A percentile compares a stretch with the other conserved stretches of the same genome.
Conservation (phyloP, 495 filamentous ascomycete species). For the Hypoxylon fragiforme region DNA sequence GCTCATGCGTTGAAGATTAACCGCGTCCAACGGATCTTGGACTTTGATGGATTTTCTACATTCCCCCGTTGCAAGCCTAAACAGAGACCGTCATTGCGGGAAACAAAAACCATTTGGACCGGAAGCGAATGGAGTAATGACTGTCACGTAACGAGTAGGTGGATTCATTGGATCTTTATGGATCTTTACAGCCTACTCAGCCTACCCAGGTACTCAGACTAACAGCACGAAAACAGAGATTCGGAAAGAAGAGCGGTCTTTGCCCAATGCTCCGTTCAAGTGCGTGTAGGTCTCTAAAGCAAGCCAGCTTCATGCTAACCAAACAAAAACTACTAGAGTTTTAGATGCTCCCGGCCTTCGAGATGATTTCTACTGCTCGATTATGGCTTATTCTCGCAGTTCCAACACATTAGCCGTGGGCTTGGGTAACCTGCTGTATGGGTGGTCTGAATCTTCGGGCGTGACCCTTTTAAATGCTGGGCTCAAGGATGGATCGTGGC, state of each 20-base stretch:
- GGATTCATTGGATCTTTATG: neutral
- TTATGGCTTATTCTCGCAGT: constrained; percentile 79
- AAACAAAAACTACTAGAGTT: constrained; percentile 58
- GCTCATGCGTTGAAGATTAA: constrained; percentile 87
- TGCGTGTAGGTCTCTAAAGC: constrained; percentile 43
- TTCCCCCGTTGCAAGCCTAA: constrained; percentile 33
- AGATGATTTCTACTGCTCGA: constrained; percentile 95
- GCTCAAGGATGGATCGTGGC: constrained; percentile 44
- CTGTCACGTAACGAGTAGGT: constrained; percentile 55
- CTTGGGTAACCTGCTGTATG: constrained; percentile 75
- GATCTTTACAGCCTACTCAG: no score
- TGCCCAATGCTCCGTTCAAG: constrained; percentile 79
- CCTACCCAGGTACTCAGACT: no score
- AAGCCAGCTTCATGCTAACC: constrained; percentile 1
- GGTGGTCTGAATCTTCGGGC: constrained; percentile 76
- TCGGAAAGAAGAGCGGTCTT: constrained; percentile 37
- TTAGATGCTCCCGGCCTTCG: constrained; percentile 84
- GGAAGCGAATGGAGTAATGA: constrained; percentile 62
- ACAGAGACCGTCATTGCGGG: constrained; percentile 6
- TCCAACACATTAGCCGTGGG: constrained; percentile 81
- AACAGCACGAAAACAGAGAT: constrained; percentile 8
- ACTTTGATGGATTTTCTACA: constrained; percentile 46
- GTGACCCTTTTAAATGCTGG: constrained; percentile 52
- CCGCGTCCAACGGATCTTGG: constrained; percentile 61
- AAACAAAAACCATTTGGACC: constrained; percentile 54